Evolutionary conservation across 768 basidiomycete genomes (phyloP).

Genomic region (Suillus subaureus): DNA sequence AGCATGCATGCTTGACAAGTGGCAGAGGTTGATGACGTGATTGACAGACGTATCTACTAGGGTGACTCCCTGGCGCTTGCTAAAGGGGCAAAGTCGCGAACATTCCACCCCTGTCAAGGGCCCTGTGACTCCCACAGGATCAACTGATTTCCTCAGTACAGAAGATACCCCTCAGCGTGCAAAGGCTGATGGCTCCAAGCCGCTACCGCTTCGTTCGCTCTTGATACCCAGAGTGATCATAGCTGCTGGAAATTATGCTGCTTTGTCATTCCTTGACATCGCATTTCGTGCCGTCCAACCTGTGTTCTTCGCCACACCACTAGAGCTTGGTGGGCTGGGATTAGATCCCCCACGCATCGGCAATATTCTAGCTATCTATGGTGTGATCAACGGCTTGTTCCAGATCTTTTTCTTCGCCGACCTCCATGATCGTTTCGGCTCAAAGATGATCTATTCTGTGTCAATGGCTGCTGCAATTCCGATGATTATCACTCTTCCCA

Average conservation of each 20-base stretch:
- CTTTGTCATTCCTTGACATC: conserved; percentile 68
- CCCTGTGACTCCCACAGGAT: conserved; percentile 13
- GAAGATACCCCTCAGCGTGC: background rate
- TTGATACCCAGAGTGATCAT: conserved; percentile 58
- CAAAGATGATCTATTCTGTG: conserved; percentile 57
- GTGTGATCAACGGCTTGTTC: conserved; percentile 63
- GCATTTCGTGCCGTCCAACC: conserved; percentile 68
- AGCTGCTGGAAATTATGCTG: conserved; percentile 65
- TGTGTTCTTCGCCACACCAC: conserved; percentile 72
- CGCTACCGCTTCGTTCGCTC: conserved; percentile 52
- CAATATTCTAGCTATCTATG: conserved; percentile 60
- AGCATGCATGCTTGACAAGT: conserved; percentile 17
- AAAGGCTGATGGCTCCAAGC: conserved; percentile 32
- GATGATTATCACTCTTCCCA: conserved; percentile 58
- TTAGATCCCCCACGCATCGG: conserved; percentile 69
- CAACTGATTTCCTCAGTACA: conserved; percentile 10
- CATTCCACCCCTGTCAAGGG: conserved; percentile 1
- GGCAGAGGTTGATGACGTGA: conserved; percentile 5
- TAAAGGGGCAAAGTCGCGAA: conserved; percentile 19
- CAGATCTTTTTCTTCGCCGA: conserved; percentile 70
- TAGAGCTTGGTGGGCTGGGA: conserved; percentile 69
- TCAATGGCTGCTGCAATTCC: conserved; percentile 56
- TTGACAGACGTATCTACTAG: conserved; percentile 38
- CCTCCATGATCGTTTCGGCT: conserved; percentile 62
- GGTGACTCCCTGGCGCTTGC: conserved; percentile 29